These are phyloP conservation scores for Berkeleyomyces basicola DNA, from an alignment of 2,329 filamentous ascomycete species.

Conservation along the genomic window DNA sequence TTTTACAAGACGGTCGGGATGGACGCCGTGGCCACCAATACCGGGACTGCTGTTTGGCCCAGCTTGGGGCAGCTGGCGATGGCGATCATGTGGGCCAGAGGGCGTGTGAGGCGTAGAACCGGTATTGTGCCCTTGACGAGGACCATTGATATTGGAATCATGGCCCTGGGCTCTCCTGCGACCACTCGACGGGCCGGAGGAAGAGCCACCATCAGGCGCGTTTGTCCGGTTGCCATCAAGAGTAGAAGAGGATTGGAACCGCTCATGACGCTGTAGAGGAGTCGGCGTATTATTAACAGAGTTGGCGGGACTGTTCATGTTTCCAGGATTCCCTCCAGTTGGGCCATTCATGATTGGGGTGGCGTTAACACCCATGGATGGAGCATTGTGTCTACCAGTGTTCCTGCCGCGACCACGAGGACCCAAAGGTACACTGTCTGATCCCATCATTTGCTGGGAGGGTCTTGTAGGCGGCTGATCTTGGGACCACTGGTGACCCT, in stretches of 20 bases:
- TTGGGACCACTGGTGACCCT: slow-evolving; percentile 35
- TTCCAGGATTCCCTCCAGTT: not conserved
- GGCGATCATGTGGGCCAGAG: slow-evolving; percentile 6
- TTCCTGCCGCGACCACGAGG: slow-evolving; percentile 16
- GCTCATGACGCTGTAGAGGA: slow-evolving; percentile 6
- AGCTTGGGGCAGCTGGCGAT: slow-evolving; percentile 2
- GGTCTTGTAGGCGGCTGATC: slow-evolving; percentile 21
- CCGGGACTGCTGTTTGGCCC: not conserved
- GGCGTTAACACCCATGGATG: not conserved
- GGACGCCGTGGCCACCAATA: not conserved
- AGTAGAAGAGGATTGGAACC: not conserved
- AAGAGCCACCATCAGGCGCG: not conserved
- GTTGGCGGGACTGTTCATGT: not conserved
- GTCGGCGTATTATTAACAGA: not conserved
- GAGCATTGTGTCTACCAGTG: not conserved
- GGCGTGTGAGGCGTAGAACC: not conserved
- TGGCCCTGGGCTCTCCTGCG: slow-evolving; percentile 6
- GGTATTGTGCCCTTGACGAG: not conserved
- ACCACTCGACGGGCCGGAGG: slow-evolving; percentile 4
- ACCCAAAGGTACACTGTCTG: slow-evolving; percentile 17
- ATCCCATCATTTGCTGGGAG: not conserved
- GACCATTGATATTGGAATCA: not conserved
- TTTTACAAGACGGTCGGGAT: slow-evolving; percentile 9
- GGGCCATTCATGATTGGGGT: not conserved
- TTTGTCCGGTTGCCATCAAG: not conserved